These are phyloP conservation scores for Termitomyces sp. DNA, from an alignment of 768 basidiomycete species.

Conservation along the genomic window DNA sequence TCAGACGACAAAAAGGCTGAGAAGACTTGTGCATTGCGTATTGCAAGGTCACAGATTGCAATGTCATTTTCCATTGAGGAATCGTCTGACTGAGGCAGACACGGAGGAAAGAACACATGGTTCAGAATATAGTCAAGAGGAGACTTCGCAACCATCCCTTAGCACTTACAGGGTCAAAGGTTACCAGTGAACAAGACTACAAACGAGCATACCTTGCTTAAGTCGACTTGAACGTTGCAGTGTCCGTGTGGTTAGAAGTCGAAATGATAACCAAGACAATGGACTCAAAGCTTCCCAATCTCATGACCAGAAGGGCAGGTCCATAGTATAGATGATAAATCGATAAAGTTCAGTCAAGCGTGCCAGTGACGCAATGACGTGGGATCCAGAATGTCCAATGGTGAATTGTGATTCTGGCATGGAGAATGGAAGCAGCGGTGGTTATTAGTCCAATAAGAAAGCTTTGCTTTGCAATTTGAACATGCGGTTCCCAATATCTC, in stretches of 20 bases:
- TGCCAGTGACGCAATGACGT: too few relatives aligned
- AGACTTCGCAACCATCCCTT: not conserved
- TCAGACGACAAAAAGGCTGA: conserved; percentile 2
- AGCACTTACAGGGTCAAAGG: not conserved
- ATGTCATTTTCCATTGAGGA: conserved; percentile 16
- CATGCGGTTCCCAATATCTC: too few relatives aligned
- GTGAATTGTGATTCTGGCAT: too few relatives aligned
- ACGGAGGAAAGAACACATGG: conserved; percentile 38
- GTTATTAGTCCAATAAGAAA: too few relatives aligned
- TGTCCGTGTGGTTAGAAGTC: not conserved
- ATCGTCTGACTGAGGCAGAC: conserved; percentile 33
- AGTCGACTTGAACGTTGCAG: not conserved
- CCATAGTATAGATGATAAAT: too few relatives aligned
- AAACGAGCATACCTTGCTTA: not conserved
- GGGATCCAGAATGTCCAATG: too few relatives aligned
- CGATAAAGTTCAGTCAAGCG: too few relatives aligned
- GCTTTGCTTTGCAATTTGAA: too few relatives aligned
- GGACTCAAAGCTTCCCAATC: not conserved
- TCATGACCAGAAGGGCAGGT: not conserved
- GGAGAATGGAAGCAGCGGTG: too few relatives aligned
- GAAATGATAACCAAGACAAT: not conserved
- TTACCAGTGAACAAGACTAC: too few relatives aligned
- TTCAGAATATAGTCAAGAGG: conserved; percentile 26
- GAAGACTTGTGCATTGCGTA: conserved; percentile 17
- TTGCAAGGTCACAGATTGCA: conserved; percentile 17